These are phyloP conservation scores for Fusarium pilosicola DNA, from an alignment of 2,329 filamentous ascomycete genomes.

Conservation along the genomic window DNA sequence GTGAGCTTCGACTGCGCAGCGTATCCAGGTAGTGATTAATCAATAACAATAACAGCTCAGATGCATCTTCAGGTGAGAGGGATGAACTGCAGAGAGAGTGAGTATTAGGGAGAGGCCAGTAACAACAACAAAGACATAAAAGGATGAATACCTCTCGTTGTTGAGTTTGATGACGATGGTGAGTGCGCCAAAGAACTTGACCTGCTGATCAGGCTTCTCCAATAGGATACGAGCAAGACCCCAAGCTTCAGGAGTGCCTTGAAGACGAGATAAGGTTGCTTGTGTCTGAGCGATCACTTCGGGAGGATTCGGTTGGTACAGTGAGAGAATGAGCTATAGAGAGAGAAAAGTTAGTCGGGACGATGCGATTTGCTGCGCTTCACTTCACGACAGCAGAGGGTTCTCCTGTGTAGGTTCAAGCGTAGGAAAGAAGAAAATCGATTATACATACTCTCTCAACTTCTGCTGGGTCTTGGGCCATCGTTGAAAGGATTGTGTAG, in stretches of 20 bases:
- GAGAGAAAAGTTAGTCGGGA: constrained; percentile 23
- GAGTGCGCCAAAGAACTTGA: constrained; percentile 91
- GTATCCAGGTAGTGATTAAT: constrained; percentile 70
- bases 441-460: not conserved
- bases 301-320: constrained; percentile 64
- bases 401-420: too few species aligned
- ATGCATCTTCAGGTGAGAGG: constrained; percentile 66
- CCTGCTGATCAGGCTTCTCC: constrained; percentile 73
- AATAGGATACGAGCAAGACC: constrained; percentile 82
- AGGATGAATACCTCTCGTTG: constrained; percentile 74
- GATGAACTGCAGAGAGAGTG: constrained; percentile 51
- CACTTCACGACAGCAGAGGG: not conserved
- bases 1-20: constrained; percentile 60
- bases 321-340: constrained; percentile 58
- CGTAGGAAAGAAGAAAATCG: not conserved
- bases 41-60: constrained; percentile 68
- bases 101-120: not conserved
- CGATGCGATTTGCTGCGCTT: not conserved
- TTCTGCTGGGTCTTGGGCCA: not conserved
- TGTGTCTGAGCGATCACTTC: constrained; percentile 66
- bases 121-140: not conserved
- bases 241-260: constrained; percentile 86
- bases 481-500: not conserved
- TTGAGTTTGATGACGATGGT: constrained; percentile 96
- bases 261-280: constrained; percentile 79